phyloP scores from a whole-genome alignment of 176 grass and related monocot genomes.

The Bolboschoenus planiculmis region DNA sequence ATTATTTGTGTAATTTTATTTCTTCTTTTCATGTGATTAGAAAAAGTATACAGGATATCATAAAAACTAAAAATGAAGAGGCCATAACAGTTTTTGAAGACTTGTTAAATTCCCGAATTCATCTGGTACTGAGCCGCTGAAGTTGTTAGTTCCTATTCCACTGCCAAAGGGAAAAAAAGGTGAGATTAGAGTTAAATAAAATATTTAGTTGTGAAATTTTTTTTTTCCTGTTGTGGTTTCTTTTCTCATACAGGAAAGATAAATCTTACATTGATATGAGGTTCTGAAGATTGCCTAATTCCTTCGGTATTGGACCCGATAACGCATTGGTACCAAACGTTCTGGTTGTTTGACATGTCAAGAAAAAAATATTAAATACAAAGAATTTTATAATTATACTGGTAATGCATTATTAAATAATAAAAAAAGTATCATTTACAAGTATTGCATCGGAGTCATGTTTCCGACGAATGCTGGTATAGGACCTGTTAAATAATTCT shows the following conservation, averaged over 20 bases:
- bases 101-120: constrained; percentile 60
- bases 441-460: constrained; percentile 54
- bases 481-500: constrained; percentile 65
- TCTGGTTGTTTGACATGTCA: constrained; percentile 27
- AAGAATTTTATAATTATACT: neutral
- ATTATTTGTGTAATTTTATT: neutral
- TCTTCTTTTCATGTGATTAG: neutral
- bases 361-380: neutral
- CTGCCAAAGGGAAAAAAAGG: constrained; percentile 24
- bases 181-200: neutral
- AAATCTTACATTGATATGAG: constrained; percentile 48
- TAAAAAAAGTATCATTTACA: constrained; percentile 25
- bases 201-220: neutral
- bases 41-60: neutral
- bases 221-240: neutral
- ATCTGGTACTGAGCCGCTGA: constrained; percentile 54
- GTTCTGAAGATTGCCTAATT: constrained; percentile 63
- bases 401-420: neutral
- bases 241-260: neutral
- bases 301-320: constrained; percentile 65
- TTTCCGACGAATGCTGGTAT: constrained; percentile 63
- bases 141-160: constrained; percentile 50
- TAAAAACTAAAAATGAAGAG: neutral
- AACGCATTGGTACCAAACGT: constrained; percentile 62
- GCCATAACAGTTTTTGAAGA: constrained; percentile 44